These are phyloP conservation scores for Spergularia azorica DNA, from an alignment of 179 eudicot species.

Conservation along the genomic window DNA sequence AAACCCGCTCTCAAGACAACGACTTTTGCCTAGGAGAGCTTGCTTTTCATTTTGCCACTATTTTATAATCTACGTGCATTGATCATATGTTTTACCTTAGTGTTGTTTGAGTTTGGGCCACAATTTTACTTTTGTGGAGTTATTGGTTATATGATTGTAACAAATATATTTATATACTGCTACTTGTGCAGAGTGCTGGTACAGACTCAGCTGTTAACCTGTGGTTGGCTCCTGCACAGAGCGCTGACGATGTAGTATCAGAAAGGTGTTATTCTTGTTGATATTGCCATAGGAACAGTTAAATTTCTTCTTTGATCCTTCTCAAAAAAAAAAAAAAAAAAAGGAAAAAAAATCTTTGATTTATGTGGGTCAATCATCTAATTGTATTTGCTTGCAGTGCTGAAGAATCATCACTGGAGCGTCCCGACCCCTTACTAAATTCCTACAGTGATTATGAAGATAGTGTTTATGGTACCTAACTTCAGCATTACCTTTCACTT, in stretches of 20 bases:
- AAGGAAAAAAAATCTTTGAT: too few relatives aligned
- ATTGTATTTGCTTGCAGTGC: constrained; percentile 41
- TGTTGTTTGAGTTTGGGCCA: not conserved
- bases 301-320: not conserved
- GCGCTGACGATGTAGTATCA: constrained; percentile 35
- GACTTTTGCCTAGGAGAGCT: too few relatives aligned
- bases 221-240: constrained; percentile 67
- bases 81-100: not conserved
- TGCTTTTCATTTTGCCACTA: not conserved
- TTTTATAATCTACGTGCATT: not conserved
- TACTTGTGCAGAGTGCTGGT: constrained; percentile 79
- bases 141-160: not conserved
- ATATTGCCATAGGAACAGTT: not conserved
- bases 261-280: constrained; percentile 49
- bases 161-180: constrained; percentile 9
- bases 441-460: constrained; percentile 93
- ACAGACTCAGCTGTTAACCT: constrained; percentile 89
- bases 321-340: too few relatives aligned
- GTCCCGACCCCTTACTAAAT: constrained; percentile 56
- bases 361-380: not conserved
- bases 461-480: constrained; percentile 78
- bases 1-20: too few relatives aligned
- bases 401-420: constrained; percentile 45
- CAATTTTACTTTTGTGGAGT: not conserved
- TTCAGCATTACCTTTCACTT: constrained; percentile 11